These are phyloP conservation scores for Cyclotella baltica DNA, from an alignment of 108 stramenopile genomes.

Conservation along the genomic window DNA sequence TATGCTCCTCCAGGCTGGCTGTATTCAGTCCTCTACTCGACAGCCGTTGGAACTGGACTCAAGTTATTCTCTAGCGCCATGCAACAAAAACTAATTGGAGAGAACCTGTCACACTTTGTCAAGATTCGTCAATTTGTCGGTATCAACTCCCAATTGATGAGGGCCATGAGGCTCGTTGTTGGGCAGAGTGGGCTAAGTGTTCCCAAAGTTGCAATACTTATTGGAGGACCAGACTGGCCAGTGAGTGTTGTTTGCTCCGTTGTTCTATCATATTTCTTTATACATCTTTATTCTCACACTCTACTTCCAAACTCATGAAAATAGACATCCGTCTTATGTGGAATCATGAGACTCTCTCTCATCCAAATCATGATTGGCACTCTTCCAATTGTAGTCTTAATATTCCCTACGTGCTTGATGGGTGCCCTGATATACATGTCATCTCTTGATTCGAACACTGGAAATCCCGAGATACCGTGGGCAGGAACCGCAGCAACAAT, in stretches of 20 bases:
- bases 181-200: conserved; percentile 53
- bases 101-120: conserved; percentile 54
- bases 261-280: not conserved
- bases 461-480: conserved; percentile 49
- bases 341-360: conserved; percentile 68
- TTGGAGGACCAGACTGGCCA: conserved; percentile 66
- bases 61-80: conserved; percentile 65
- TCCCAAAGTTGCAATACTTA: conserved; percentile 66
- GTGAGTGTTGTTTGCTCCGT: conserved; percentile 14
- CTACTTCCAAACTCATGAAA: conserved; percentile 3
- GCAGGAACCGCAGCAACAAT: conserved; percentile 58
- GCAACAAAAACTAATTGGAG: conserved; percentile 75
- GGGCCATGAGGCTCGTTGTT: conserved; percentile 57
- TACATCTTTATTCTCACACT: not conserved
- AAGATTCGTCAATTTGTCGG: conserved; percentile 58
- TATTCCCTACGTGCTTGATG: conserved; percentile 64
- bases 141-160: conserved; percentile 60
- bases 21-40: conserved; percentile 52
- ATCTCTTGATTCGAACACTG: conserved; percentile 37
- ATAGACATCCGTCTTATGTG: conserved; percentile 71
- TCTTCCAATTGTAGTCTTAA: conserved; percentile 59
- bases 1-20: conserved; percentile 33
- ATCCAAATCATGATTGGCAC: conserved; percentile 64
- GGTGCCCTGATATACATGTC: conserved; percentile 66
- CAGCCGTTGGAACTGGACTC: conserved; percentile 48